phyloP scores from a whole-genome alignment of 2,329 filamentous ascomycete species.

The Corniculantispora saksenae region DNA sequence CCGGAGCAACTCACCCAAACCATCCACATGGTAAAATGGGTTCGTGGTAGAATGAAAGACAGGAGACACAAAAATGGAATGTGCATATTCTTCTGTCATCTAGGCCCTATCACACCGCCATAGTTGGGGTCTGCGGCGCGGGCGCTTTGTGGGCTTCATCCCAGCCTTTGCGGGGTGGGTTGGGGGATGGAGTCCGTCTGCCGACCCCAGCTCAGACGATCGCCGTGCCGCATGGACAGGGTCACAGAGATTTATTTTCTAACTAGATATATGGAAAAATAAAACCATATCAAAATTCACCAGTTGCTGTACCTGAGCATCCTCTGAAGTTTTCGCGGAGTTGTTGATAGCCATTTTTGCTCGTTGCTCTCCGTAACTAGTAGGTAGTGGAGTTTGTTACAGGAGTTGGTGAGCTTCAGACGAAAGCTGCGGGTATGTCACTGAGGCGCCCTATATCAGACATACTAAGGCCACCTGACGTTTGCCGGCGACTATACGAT shows the following conservation, averaged over 20 bases:
- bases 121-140: neutral
- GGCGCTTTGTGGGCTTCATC: neutral
- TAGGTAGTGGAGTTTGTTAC: neutral
- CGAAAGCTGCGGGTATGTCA: neutral
- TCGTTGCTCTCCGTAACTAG: neutral
- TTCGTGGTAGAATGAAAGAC: neutral
- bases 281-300: neutral
- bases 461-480: neutral
- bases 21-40: neutral
- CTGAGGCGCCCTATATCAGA: neutral
- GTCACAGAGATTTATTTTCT: neutral
- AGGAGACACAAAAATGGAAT: neutral
- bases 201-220: neutral
- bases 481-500: neutral
- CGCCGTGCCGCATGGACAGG: neutral
- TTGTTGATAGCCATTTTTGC: neutral
- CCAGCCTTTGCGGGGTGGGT: conserved; percentile 19
- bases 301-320: no score
- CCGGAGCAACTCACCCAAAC: conserved; percentile 8
- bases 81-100: neutral
- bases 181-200: neutral
- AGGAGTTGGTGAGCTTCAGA: neutral
- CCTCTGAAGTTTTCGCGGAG: neutral
- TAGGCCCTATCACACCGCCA: conserved; percentile 1
- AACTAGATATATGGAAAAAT: neutral